Percentiles rank a stretch among this genome's conserved stretches.
Evolutionary conservation across 768 basidiomycete genomes (phyloP).

Genomic region (Cubamyces lactineus): DNA sequence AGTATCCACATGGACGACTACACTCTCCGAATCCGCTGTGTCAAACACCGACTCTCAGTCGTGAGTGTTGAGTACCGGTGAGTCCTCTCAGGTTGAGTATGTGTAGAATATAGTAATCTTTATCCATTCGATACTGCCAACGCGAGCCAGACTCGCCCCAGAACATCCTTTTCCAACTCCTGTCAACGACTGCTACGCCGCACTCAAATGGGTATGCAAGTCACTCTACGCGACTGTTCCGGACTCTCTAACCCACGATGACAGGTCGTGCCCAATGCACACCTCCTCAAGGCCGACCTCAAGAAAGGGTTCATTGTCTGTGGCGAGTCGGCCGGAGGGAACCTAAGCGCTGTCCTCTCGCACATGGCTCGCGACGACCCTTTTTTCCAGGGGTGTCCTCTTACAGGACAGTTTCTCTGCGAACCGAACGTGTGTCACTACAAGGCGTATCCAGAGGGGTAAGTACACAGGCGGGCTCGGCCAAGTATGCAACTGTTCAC

Average conservation of each 20-base stretch:
- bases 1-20: constrained; percentile 27
- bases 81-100: not conserved
- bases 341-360: constrained; percentile 30
- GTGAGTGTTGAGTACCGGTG: constrained; percentile 27
- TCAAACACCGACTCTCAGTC: constrained; percentile 24
- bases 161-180: constrained; percentile 31
- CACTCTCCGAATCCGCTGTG: constrained; percentile 22
- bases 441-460: constrained; percentile 27
- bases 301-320: constrained; percentile 33
- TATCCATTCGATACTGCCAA: not conserved
- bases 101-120: no score
- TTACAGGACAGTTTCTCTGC: constrained; percentile 33
- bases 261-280: constrained; percentile 20
- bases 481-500: no score
- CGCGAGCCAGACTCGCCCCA: constrained; percentile 28
- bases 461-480: not conserved
- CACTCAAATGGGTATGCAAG: constrained; percentile 30
- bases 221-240: not conserved
- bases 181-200: constrained; percentile 29
- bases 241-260: not conserved
- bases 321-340: constrained; percentile 32
- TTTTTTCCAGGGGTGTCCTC: constrained; percentile 23
- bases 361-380: constrained; percentile 34
- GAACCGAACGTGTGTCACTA: constrained; percentile 27
- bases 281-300: constrained; percentile 21